Conservation (phyloP, 306 rosid genomes). For the Pyrus pyrifolia region DNA sequence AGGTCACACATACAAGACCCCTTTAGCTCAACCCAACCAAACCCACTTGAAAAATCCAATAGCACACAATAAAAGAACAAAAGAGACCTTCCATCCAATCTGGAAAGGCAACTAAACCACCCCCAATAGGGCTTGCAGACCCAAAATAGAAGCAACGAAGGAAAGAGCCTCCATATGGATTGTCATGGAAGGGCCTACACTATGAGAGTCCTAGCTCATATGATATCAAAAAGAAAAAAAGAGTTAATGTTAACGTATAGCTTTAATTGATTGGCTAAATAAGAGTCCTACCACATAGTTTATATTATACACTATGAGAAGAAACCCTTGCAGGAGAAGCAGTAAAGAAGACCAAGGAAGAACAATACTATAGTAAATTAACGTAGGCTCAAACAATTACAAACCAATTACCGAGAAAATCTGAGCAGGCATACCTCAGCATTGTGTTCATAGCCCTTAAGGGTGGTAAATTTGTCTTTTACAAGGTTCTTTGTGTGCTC, state of each 20-base stretch:
- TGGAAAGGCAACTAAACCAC: neutral
- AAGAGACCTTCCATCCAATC: neutral
- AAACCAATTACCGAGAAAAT: slow-evolving; percentile 5
- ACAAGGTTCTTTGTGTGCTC: slow-evolving; percentile 86
- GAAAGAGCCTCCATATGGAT: neutral
- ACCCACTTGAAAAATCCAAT: neutral
- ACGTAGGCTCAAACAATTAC: neutral
- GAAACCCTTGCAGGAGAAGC: neutral
- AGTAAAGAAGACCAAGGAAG: neutral
- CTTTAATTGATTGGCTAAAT: neutral
- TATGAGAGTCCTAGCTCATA: neutral
- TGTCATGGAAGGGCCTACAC: neutral
- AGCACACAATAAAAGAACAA: neutral
- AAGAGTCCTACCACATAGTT: neutral
- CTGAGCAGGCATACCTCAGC: slow-evolving; percentile 58
- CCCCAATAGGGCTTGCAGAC: neutral
- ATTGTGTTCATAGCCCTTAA: slow-evolving; percentile 71
- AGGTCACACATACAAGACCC: neutral
- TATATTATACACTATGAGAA: neutral
- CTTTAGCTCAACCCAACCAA: neutral
- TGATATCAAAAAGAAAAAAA: neutral
- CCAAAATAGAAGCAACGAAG: neutral
- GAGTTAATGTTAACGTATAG: neutral
- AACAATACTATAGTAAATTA: neutral
- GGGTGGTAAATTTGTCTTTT: slow-evolving; percentile 72